Evolutionary conservation across 352 stramenopile genomes (phyloP), one percentile per base, ranked within the genome.

Genomic region (Thraustochytrium sp.): DNA sequence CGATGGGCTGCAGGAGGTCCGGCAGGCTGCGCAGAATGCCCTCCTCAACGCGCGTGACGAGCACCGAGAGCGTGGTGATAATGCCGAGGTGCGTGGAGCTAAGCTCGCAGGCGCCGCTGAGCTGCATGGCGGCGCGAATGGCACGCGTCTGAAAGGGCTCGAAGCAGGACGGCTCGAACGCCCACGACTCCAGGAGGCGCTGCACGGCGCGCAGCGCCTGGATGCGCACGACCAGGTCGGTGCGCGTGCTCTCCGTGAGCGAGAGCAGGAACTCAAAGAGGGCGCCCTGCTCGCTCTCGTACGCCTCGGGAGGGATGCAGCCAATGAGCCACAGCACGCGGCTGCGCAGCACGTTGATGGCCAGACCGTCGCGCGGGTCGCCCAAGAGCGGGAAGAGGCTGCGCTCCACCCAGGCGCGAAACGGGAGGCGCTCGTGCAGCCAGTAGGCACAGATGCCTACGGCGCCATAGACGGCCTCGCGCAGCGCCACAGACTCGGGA

Each of bases 391-490:
- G 65, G n/a, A 77, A 38, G 23, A 77, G 26, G 34, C 42, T 77
- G 40, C 37, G 42, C 13, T 62, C 23, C 3, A 77, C 11, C 42
- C 49, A 77, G 9, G 11, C 21, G 65, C 49, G 42, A 44, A 77
- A 62, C n/a, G 42, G 65, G 13, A 77, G 42, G 23, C 64, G 38
- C 34, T 77, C 65, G 26, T 77, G 34, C 21, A 77, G 34, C 13
- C 26, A 77, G 31, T 75, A 77, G 49, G 42, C 42, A 36, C 65
- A 77, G 9, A 77, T 55, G 11, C 65, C 65, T 37, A 77, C 64
- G 42, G 65, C 36, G 23, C 23, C 42, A 55, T 62, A 62, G 40
- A 55, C 42, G 1, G 65, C 42, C 26, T 77, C 65, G 29, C 65
- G 65, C 21, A 72, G 5, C 21, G 65, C 65, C 29, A 26, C 49